Base-by-base conservation (phyloP, 225 moss, liverwort and hornwort genomes). In the Neckera pumila region DNA sequence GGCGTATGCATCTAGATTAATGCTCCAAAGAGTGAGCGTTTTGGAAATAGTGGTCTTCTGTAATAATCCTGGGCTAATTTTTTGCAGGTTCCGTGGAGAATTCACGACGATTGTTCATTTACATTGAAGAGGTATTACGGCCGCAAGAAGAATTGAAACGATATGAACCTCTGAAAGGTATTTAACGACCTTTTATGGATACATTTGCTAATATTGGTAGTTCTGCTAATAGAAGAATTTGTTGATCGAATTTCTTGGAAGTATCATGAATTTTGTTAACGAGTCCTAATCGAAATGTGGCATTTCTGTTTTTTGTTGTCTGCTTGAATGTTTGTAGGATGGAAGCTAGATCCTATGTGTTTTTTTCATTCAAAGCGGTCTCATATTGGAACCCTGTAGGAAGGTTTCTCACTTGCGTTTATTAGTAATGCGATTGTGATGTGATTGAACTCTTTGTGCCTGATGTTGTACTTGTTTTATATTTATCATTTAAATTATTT, bases 101-200 rank as follows among this genome's bases (percentile, higher is more conserved):
- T 80, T 94, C 98, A 30, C 95, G 93, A 81, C 92, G 84, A 81
- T 42, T 95, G 58, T 96, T 94, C 83, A 89, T 86, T 30, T 96
- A 89, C 90, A 87, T 98, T 88, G 94, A 88, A 82, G 96, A 98
- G 91, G 78, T 98, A 59, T 89, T 97, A 82, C 93, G 88, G 81
- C 95, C 94, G 33, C 92, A 97, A 79, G 98, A 98, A 63, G 98
- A 98, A 61, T 87, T 95, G 83, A 98, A 94, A 87, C 94, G 96
- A 84, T 98, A 96, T 85, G 96, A 98, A 73, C 92, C 92, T 73
- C 90, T 98, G 81, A 98, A 94, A 95, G 98, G 98, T 98, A 90
- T 75, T 36, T 30, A 47, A 62, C 49, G 11, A 57, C 33, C 78
- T 54, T 63, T n/a, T 17, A 62, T 86, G 63, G 43, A 17, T 64